Conservation (phyloP, 2,329 filamentous ascomycete genomes). For the Aspergillus sojae region DNA sequence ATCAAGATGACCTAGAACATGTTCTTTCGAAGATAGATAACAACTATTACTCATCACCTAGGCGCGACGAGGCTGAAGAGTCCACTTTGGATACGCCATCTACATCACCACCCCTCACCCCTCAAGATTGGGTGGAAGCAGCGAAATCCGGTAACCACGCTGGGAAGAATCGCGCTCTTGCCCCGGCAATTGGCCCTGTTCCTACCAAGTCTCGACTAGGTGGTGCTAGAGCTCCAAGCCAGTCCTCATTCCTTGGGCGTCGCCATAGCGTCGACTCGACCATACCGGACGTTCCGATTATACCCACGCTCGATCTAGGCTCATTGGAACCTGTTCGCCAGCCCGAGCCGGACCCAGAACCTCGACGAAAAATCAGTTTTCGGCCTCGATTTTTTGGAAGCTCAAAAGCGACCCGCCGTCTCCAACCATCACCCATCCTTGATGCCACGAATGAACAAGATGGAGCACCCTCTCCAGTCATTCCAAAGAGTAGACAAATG, state of each 20-base stretch:
- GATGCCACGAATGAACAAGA: constrained; percentile 32
- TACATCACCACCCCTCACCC: constrained; percentile 39
- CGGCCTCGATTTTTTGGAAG: constrained; percentile 41
- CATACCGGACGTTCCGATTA: constrained; percentile 25
- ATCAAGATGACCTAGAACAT: constrained; percentile 23
- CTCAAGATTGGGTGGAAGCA: constrained; percentile 47
- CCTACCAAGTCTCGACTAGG: constrained; percentile 15
- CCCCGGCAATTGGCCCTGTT: constrained; percentile 13
- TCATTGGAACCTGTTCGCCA: constrained; percentile 24
- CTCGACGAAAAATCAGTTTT: constrained; percentile 38
- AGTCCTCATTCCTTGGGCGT: constrained; percentile 30
- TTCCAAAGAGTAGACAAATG: constrained; percentile 32
- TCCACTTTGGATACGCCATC: constrained; percentile 12
- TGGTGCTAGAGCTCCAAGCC: constrained; percentile 24
- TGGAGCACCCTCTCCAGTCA: constrained; percentile 38
- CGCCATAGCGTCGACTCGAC: constrained; percentile 31
- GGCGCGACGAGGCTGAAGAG: constrained; percentile 18
- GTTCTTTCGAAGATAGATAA: constrained; percentile 26
- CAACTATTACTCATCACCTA: constrained; percentile 25
- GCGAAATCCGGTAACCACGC: constrained; percentile 31
- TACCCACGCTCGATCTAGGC: constrained; percentile 32
- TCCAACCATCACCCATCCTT: constrained; percentile 29
- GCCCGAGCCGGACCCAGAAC: constrained; percentile 23
- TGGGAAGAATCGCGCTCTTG: constrained; percentile 17
- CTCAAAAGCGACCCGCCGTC: constrained; percentile 25